Evolutionary conservation across 2,329 filamentous ascomycete genomes (phyloP), one percentile per base, ranked within the genome.

Genomic region (Xylariales sp.): DNA sequence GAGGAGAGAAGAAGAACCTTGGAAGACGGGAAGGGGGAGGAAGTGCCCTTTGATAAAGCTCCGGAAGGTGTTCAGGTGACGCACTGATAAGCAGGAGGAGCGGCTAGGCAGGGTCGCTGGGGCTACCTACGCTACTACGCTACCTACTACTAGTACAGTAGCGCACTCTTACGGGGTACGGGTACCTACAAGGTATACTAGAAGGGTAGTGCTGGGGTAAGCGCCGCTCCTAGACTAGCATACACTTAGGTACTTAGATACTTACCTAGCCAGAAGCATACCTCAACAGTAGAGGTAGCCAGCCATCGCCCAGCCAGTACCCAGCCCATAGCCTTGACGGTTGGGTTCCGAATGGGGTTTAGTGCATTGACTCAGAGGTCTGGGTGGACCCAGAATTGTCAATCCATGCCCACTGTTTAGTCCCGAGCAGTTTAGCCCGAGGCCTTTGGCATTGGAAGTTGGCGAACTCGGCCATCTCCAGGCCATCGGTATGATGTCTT

Each of bases 11-110:
- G 73, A 72, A 73, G 75, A 75, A 77, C 39, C 9, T 43, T n/a
- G 32, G 54, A 45, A 43, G 74, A 76, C 55, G 67, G 56, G 59
- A 68, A 63, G 45, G 72, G 72, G 72, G 12, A 39, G 36, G 39
- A 41, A 41, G 39, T 14, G 39, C 39, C 32, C 39, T 41, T 65
- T 70, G 60, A 74, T 74, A 76, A 75, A 75, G 72, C 39, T 41
- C 39, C 39, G 39, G 39, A 41, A 41, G 39, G 39, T 14, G 75
- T 69, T 69, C 75, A 76, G 74, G 75, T 76, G 75, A 76, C 75
- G 75, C 75, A 72, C 71, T 62, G 72, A 72, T 72, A 72, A 72
- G 71, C 39, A 58, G 43, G 52, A 55, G 48, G 52, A 55, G 48
- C 43, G 56, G 62, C 49, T 49, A 16, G 49, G 55, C 49, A 48